Evolutionary conservation across 257 asterid genomes (phyloP).

Genomic region (Solanum chilense): DNA sequence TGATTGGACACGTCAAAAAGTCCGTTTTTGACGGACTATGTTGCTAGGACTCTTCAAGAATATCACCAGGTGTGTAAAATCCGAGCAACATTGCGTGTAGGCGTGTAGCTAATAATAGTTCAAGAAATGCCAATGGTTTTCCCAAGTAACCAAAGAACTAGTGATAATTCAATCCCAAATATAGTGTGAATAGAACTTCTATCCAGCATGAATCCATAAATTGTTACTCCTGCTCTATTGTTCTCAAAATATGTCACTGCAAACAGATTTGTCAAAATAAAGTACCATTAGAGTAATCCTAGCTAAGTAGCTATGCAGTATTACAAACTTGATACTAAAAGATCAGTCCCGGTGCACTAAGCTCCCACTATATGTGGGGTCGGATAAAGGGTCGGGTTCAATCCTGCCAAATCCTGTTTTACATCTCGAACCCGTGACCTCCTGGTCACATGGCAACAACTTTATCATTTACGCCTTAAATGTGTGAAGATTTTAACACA

Average conservation of each 20-base stretch:
- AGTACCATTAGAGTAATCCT: background rate
- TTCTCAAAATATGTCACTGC: slow-evolving; percentile 61
- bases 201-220: slow-evolving; percentile 68
- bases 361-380: background rate
- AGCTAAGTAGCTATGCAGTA: background rate
- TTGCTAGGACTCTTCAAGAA: background rate
- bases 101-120: background rate
- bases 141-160: slow-evolving; percentile 67
- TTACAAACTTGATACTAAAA: background rate
- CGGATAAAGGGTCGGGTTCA: background rate
- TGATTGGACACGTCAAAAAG: background rate
- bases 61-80: background rate
- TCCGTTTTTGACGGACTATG: background rate
- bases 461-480: background rate
- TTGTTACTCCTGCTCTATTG: slow-evolving; percentile 65
- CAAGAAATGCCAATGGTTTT: slow-evolving; percentile 61
- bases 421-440: accelerated
- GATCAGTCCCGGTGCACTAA: background rate
- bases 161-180: slow-evolving; percentile 55
- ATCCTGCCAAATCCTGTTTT: background rate
- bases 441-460: background rate
- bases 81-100: background rate
- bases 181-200: slow-evolving; percentile 48
- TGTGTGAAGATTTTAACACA: background rate
- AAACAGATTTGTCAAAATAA: background rate